These are phyloP conservation scores for Euptelea pleiosperma DNA, from an alignment of 164 flowering plant genomes.

Conservation along the genomic window DNA sequence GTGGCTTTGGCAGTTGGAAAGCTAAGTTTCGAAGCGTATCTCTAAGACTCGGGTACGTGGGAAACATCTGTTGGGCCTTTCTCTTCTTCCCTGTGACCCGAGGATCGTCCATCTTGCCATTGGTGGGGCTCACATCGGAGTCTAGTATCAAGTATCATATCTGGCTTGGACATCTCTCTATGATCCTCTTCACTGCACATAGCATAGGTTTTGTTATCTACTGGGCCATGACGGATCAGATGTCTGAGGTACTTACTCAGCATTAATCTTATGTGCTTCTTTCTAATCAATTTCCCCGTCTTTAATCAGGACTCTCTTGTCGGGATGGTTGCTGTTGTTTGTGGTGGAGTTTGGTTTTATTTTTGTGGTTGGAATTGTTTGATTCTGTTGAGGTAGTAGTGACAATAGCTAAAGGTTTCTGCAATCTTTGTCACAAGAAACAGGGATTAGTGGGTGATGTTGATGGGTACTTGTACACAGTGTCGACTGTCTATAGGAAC, in stretches of 20 bases:
- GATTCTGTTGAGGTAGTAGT: too few species aligned
- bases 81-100: conserved; percentile 67
- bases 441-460: too few species aligned
- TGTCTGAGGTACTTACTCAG: conserved; percentile 5
- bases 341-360: conserved; percentile 25
- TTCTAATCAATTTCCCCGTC: neutral
- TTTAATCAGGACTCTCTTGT: too few species aligned
- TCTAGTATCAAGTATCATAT: conserved; percentile 69
- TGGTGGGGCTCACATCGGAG: conserved; percentile 57
- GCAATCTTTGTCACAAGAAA: too few species aligned
- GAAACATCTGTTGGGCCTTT: conserved; percentile 56
- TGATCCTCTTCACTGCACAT: conserved; percentile 63
- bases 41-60: conserved; percentile 43
- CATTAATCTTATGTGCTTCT: neutral
- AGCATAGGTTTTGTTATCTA: conserved; percentile 48
- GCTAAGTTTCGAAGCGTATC: conserved; percentile 39
- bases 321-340: too few species aligned
- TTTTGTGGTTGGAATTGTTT: too few species aligned
- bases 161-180: conserved; percentile 75
- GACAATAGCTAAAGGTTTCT: too few species aligned
- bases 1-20: conserved; percentile 46
- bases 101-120: conserved; percentile 48
- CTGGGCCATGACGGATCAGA: conserved; percentile 31
- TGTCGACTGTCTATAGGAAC: too few species aligned
- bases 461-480: too few species aligned